Conservation (phyloP, 2,329 filamentous ascomycete genomes). For the Fusarium succisae region DNA sequence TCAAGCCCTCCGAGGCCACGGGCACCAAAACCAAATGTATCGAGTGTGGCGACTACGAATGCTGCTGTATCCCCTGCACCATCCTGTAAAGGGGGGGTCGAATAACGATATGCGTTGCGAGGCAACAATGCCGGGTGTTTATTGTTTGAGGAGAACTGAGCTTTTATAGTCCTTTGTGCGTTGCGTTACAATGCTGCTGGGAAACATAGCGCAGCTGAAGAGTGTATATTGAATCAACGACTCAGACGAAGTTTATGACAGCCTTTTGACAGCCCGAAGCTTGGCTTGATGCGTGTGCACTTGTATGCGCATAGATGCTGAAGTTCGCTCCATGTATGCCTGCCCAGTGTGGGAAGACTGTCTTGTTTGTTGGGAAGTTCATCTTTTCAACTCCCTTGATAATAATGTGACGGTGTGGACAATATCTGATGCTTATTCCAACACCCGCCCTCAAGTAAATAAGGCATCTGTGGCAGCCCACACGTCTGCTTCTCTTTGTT, state of each 20-base stretch:
- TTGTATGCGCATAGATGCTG: background rate
- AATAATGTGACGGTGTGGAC: background rate
- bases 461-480: conserved; percentile 56
- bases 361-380: background rate
- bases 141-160: conserved; percentile 1
- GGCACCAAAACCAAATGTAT: conserved; percentile 45
- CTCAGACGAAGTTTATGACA: conserved; percentile 1
- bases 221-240: conserved; percentile 9
- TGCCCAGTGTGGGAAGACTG: background rate
- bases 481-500: conserved; percentile 46
- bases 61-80: conserved; percentile 65
- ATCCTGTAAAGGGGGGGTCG: conserved; percentile 53
- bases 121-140: background rate
- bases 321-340: background rate
- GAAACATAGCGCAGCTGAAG: background rate
- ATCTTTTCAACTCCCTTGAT: background rate
- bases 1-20: conserved; percentile 60
- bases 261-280: background rate
- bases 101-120: background rate
- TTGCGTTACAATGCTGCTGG: conserved; percentile 7
- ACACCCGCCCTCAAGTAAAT: conserved; percentile 44
- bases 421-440: background rate
- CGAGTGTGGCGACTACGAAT: conserved; percentile 50
- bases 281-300: background rate
- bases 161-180: conserved; percentile 11